Conservation (phyloP, 1,284 basidiomycete genomes). For the Xerocomus minutiporus region DNA sequence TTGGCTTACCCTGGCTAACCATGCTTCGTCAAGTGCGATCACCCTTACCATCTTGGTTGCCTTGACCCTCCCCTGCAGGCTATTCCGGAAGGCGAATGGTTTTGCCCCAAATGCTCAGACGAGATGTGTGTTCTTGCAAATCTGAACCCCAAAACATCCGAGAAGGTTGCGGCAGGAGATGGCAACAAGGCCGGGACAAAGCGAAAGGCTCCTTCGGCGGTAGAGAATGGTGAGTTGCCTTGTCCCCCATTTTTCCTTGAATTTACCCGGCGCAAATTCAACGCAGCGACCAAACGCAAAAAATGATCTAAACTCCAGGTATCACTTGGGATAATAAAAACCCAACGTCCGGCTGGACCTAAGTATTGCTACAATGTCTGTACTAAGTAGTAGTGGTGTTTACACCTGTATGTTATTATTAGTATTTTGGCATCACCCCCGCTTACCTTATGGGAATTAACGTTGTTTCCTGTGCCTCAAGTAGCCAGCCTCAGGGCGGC, state of each 20-base stretch:
- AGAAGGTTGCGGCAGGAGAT: slow-evolving; percentile 1
- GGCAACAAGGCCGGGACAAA: slow-evolving; percentile 21
- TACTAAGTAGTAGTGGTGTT: not conserved
- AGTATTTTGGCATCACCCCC: slow-evolving; percentile 10
- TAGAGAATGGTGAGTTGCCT: slow-evolving; percentile 23
- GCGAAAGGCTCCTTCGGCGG: slow-evolving; percentile 23
- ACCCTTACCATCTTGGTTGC: slow-evolving; percentile 83
- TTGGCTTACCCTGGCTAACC: not conserved
- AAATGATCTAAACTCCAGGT: slow-evolving; percentile 16
- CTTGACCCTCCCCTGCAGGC: slow-evolving; percentile 71
- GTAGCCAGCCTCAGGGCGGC: not conserved
- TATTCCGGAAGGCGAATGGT: slow-evolving; percentile 90
- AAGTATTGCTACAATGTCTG: slow-evolving; percentile 10
- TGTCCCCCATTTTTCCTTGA: not conserved
- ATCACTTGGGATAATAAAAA: not conserved
- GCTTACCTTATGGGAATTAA: not conserved
- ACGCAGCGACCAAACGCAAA: slow-evolving; percentile 29
- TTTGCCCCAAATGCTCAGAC: slow-evolving; percentile 67
- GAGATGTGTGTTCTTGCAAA: slow-evolving; percentile 27
- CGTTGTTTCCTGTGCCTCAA: not conserved
- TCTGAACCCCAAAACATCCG: slow-evolving; percentile 9
- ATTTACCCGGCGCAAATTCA: not conserved
- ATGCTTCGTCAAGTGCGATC: slow-evolving; percentile 64
- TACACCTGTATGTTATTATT: slow-evolving; percentile 20
- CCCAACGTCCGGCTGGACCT: slow-evolving; percentile 1